Percentiles rank a stretch among this genome's conserved stretches.
phyloP scores from a whole-genome alignment of 768 basidiomycete genomes.

The Boletus reticuloceps region DNA sequence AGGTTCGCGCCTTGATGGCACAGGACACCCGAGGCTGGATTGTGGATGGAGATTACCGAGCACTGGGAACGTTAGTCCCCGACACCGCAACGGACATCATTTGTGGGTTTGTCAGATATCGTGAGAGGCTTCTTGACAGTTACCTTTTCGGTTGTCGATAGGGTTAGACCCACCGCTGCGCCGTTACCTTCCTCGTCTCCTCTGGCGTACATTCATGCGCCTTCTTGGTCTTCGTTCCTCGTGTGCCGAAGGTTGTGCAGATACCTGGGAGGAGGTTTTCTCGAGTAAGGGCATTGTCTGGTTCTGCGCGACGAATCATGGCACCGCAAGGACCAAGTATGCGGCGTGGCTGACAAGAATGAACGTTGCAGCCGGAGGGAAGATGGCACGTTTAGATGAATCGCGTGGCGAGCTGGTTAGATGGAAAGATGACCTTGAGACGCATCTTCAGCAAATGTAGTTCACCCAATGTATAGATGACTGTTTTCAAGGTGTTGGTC shows the following conservation, averaged over 20 bases:
- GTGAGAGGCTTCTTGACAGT: neutral
- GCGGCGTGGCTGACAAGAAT: conserved; percentile 14
- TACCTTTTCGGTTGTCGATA: conserved; percentile 20
- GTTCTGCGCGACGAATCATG: conserved; percentile 46
- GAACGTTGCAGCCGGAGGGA: conserved; percentile 29
- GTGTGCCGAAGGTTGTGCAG: conserved; percentile 51
- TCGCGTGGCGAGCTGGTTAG: conserved; percentile 42
- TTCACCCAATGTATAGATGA: neutral
- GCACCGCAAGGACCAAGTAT: conserved; percentile 14
- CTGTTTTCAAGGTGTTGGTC: too few species aligned
- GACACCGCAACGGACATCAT: conserved; percentile 49
- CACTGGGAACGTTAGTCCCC: conserved; percentile 32
- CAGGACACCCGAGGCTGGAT: conserved; percentile 46
- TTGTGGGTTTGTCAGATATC: conserved; percentile 37
- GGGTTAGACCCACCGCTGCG: conserved; percentile 68
- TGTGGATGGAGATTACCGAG: conserved; percentile 47
- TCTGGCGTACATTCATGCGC: conserved; percentile 51
- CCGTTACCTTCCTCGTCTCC: conserved; percentile 59
- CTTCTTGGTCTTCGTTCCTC: conserved; percentile 32
- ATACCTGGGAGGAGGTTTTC: conserved; percentile 40
- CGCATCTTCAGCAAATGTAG: conserved; percentile 6
- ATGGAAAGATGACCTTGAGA: conserved; percentile 35
- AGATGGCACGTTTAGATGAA: conserved; percentile 51
- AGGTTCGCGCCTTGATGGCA: conserved; percentile 21
- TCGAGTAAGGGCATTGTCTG: conserved; percentile 50